Percentiles rank a stretch among this genome's conserved stretches.
Conservation (phyloP, 768 basidiomycete genomes). For the Pisolithus sp. region DNA sequence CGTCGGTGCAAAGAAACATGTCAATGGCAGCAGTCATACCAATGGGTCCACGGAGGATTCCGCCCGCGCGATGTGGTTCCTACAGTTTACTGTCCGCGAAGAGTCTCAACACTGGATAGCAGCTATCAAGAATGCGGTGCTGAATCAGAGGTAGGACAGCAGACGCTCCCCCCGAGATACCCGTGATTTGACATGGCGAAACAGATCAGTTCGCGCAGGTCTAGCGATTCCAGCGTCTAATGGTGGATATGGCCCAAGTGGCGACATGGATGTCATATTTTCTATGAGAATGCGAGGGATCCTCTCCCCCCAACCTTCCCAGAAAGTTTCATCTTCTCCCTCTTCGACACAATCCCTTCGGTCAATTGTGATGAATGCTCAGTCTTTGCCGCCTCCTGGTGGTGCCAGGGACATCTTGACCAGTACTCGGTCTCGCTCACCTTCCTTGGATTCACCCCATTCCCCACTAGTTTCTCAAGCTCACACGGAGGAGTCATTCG, state of each 20-base stretch:
- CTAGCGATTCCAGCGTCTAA: constrained; percentile 41
- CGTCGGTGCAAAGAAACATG: constrained; percentile 38
- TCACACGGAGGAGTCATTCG: constrained; percentile 49
- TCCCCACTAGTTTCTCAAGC: constrained; percentile 28
- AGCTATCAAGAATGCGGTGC: constrained; percentile 63
- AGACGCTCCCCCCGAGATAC: background rate
- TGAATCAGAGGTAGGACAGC: constrained; percentile 56
- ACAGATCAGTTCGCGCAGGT: constrained; percentile 64
- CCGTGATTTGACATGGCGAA: background rate
- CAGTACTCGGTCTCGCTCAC: constrained; percentile 21
- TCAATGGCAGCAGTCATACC: constrained; percentile 19
- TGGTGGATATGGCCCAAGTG: constrained; percentile 55
- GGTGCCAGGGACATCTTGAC: constrained; percentile 18
- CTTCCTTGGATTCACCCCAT: constrained; percentile 41
- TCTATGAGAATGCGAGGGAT: constrained; percentile 67
- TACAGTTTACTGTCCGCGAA: constrained; percentile 54
- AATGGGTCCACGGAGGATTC: background rate
- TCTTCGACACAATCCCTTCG: constrained; percentile 25
- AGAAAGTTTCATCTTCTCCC: constrained; percentile 15
- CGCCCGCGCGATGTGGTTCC: constrained; percentile 40
- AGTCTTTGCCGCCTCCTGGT: constrained; percentile 12
- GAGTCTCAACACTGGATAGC: constrained; percentile 76
- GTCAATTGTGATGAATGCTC: constrained; percentile 17
- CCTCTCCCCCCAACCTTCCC: constrained; percentile 28
- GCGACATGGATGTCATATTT: constrained; percentile 80